Conservation (phyloP, 2,329 filamentous ascomycete genomes). For the Ophiostoma triangulosporum region DNA sequence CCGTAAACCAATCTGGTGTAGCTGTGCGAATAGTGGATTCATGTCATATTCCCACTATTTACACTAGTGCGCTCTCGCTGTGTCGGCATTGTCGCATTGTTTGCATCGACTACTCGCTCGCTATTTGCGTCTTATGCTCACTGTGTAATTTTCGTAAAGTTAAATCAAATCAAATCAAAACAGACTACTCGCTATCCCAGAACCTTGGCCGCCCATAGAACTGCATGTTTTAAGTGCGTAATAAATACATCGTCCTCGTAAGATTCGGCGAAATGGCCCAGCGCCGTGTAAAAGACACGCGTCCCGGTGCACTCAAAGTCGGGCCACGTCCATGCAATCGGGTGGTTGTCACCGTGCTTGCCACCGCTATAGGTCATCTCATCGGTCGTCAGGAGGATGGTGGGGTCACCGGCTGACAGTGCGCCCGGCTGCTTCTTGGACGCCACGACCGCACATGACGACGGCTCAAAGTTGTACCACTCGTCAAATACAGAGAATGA, state of each 20-base stretch:
- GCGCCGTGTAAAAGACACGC: constrained; percentile 27
- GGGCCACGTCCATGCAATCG: constrained; percentile 26
- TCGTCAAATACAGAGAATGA: constrained; percentile 24
- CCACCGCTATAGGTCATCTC: constrained; percentile 24
- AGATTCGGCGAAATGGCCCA: constrained; percentile 28
- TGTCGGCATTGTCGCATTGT: no score
- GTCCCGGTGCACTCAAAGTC: constrained; percentile 26
- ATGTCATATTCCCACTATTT: neutral
- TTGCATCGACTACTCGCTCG: constrained; percentile 2
- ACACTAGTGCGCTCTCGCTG: neutral
- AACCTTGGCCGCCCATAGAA: constrained; percentile 19
- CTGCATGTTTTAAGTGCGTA: constrained; percentile 15
- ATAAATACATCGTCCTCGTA: constrained; percentile 23
- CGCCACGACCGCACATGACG: constrained; percentile 5
- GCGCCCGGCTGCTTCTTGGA: neutral
- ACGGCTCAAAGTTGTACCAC: constrained; percentile 28
- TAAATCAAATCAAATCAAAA: no score
- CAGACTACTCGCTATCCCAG: neutral
- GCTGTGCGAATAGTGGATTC: neutral
- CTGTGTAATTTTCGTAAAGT: no score
- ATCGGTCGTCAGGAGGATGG: constrained; percentile 24
- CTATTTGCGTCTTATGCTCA: no score
- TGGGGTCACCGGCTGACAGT: constrained; percentile 21
- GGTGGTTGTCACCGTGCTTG: constrained; percentile 24
- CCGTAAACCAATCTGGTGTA: neutral